phyloP scores from a whole-genome alignment of 2,329 filamentous ascomycete genomes.

The Alternaria dauci region DNA sequence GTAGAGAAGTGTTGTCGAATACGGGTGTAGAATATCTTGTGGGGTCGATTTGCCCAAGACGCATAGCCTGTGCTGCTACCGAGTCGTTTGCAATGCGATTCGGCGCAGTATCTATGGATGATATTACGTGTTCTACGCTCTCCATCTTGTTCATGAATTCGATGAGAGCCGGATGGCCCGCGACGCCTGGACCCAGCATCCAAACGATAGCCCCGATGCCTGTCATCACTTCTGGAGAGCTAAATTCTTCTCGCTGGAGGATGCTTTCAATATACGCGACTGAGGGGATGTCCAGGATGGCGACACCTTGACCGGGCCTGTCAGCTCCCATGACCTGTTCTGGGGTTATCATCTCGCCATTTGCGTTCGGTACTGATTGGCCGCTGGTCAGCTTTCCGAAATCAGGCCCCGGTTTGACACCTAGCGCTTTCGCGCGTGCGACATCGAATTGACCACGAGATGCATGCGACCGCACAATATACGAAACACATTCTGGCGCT shows the following conservation, averaged over 20 bases:
- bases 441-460: constrained; percentile 83
- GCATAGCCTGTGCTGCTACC: constrained; percentile 70
- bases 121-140: constrained; percentile 76
- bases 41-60: constrained; percentile 75
- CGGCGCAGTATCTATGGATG: constrained; percentile 75
- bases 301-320: constrained; percentile 75
- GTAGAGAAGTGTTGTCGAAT: constrained; percentile 65
- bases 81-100: constrained; percentile 78
- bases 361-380: constrained; percentile 66
- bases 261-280: constrained; percentile 74
- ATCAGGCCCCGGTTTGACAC: constrained; percentile 67
- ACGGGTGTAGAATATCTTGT: constrained; percentile 75
- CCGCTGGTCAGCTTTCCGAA: constrained; percentile 71
- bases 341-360: constrained; percentile 76
- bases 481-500: constrained; percentile 76
- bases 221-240: constrained; percentile 68
- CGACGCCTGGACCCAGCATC: constrained; percentile 77
- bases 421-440: constrained; percentile 68
- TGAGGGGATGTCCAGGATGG: constrained; percentile 81
- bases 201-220: constrained; percentile 77
- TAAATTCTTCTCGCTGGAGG: constrained; percentile 76
- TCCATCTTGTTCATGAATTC: constrained; percentile 72
- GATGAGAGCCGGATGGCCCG: constrained; percentile 68
- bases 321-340: constrained; percentile 82
- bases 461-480: constrained; percentile 80